phyloP scores from a whole-genome alignment of 2,329 filamentous ascomycete genomes.

The Xylaria sp. region DNA sequence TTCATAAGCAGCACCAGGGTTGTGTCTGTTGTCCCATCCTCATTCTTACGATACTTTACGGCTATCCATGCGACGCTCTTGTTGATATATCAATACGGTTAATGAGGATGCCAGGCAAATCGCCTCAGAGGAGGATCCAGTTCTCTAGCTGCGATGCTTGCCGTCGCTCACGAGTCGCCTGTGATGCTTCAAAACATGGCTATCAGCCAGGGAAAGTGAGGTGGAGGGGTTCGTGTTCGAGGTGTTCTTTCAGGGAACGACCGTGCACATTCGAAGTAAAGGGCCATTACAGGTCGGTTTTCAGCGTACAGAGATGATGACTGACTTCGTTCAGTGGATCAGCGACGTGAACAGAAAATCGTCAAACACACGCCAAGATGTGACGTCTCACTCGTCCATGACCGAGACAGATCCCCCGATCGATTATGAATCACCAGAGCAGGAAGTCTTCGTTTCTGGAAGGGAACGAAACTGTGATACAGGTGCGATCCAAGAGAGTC shows the following conservation, averaged over 20 bases:
- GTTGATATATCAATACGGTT: neutral
- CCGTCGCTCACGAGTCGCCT: slow-evolving; percentile 36
- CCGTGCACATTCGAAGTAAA: slow-evolving; percentile 26
- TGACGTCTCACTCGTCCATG: neutral
- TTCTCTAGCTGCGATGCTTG: slow-evolving; percentile 41
- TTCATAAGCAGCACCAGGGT: neutral
- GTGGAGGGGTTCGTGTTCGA: slow-evolving; percentile 19
- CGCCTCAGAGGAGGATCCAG: slow-evolving; percentile 27
- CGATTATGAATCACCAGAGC: neutral
- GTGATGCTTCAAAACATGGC: slow-evolving; percentile 33
- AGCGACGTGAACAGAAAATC: neutral
- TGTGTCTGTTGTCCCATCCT: too few relatives aligned
- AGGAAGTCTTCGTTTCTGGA: neutral
- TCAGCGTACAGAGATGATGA: neutral
- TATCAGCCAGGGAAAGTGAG: slow-evolving; percentile 9
- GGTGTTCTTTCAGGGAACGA: slow-evolving; percentile 15
- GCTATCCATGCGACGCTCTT: neutral
- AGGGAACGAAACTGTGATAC: neutral
- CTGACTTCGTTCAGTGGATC: neutral
- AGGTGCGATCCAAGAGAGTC: neutral
- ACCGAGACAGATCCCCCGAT: neutral
- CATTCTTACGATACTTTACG: neutral
- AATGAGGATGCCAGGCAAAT: neutral
- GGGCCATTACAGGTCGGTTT: neutral
- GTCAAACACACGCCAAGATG: neutral